phyloP scores from a whole-genome alignment of 2,329 filamentous ascomycete genomes.

The Cladorrhinum sp. region DNA sequence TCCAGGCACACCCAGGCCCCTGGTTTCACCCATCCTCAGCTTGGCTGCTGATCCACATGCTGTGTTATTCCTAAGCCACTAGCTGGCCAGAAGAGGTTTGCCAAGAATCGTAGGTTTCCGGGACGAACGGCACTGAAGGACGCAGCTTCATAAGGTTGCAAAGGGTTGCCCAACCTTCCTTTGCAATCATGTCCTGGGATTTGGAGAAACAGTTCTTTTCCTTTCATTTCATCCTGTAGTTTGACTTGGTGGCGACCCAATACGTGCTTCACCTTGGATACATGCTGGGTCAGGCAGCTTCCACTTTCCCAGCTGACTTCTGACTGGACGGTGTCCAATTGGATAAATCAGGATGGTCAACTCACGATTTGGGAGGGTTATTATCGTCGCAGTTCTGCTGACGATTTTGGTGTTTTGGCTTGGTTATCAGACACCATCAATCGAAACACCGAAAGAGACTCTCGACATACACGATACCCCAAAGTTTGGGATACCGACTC shows the following conservation, averaged over 20 bases:
- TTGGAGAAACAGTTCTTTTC: not conserved
- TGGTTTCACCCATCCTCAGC: not conserved
- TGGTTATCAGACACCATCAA: conserved; percentile 19
- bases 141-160: not conserved
- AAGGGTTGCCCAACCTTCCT: not conserved
- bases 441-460: conserved; percentile 3
- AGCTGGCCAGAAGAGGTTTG: conserved; percentile 2
- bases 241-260: not conserved
- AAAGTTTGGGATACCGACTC: not conserved
- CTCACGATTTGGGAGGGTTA: conserved; percentile 20
- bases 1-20: not conserved
- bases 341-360: conserved; percentile 21
- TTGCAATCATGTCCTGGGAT: not conserved
- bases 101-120: conserved; percentile 1
- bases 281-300: not conserved
- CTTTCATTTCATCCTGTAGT: not conserved
- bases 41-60: conserved; percentile 1
- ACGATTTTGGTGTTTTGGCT: conserved; percentile 22
- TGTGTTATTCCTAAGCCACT: not conserved
- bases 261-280: not conserved
- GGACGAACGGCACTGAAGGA: not conserved
- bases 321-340: not conserved
- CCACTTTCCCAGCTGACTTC: not conserved
- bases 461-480: conserved; percentile 13
- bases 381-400: conserved; percentile 20